Evolutionary conservation across 257 asterid genomes (phyloP).

Genomic region (Fraxinus cuspidata): DNA sequence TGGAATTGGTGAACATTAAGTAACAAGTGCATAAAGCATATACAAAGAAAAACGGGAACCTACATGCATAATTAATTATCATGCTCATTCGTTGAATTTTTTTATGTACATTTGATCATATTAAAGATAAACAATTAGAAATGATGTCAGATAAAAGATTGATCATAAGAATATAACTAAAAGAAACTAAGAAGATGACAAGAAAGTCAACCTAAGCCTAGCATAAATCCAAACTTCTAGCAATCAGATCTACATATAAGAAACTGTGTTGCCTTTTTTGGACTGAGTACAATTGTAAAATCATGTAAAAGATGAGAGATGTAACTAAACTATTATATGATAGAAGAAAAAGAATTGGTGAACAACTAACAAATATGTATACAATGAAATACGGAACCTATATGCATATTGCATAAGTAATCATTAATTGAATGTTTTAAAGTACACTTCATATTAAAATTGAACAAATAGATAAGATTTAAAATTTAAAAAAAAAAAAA

Average conservation of each 20-base stretch:
- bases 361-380: not conserved
- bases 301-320: not conserved
- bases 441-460: not conserved
- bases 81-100: not conserved
- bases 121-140: not conserved
- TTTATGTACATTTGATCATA: not conserved
- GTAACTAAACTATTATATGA: not conserved
- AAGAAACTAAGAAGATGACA: not conserved
- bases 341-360: not conserved
- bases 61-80: not conserved
- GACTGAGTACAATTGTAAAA: conserved; percentile 4
- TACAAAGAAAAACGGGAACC: not conserved
- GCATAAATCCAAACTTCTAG: not conserved
- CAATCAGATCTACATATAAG: conserved; percentile 2
- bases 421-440: not conserved
- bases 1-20: not conserved
- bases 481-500: not conserved
- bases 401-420: not conserved
- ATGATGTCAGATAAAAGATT: conserved; percentile 10
- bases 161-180: not conserved
- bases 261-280: not conserved
- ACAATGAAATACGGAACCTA: not conserved
- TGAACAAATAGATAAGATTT: not conserved
- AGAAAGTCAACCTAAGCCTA: not conserved
- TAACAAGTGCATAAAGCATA: not conserved